Conservation (phyloP, 2,329 filamentous ascomycete genomes). For the Neofusicoccum parvum region DNA sequence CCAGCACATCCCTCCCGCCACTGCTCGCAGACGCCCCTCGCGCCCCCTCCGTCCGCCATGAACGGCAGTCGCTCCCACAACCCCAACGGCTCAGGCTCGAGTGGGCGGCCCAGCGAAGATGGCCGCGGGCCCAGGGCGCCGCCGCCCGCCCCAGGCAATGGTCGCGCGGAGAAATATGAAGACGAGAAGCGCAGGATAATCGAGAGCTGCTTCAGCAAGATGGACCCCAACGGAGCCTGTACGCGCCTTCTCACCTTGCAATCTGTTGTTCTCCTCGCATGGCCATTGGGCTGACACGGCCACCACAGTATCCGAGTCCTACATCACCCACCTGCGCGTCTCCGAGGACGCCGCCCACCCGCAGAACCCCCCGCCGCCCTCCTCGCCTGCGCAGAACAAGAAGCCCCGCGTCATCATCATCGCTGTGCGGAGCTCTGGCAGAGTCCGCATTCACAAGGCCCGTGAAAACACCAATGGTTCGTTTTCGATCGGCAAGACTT, state of each 20-base stretch:
- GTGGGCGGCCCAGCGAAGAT: conserved; percentile 18
- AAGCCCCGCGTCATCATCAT: conserved; percentile 92
- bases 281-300: conserved; percentile 17
- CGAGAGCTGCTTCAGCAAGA: conserved; percentile 90
- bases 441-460: conserved; percentile 94
- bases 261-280: conserved; percentile 10
- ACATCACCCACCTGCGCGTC: conserved; percentile 95
- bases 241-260: conserved; percentile 44
- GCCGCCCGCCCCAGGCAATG: conserved; percentile 23
- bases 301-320: conserved; percentile 67
- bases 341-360: conserved; percentile 83
- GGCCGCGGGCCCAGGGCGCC: conserved; percentile 8
- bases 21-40: neutral
- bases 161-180: conserved; percentile 82
- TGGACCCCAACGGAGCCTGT: conserved; percentile 84
- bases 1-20: neutral
- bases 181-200: conserved; percentile 95
- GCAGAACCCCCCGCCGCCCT: conserved; percentile 80
- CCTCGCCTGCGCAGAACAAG: conserved; percentile 71
- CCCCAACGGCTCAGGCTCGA: conserved; percentile 14
- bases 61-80: conserved; percentile 20
- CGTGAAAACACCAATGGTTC: conserved; percentile 91
- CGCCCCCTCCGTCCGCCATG: conserved; percentile 8
- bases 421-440: conserved; percentile 86
- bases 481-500: conserved; percentile 98